phyloP scores from a whole-genome alignment of 2,329 filamentous ascomycete genomes.

The Neofusicoccum laricinum region DNA sequence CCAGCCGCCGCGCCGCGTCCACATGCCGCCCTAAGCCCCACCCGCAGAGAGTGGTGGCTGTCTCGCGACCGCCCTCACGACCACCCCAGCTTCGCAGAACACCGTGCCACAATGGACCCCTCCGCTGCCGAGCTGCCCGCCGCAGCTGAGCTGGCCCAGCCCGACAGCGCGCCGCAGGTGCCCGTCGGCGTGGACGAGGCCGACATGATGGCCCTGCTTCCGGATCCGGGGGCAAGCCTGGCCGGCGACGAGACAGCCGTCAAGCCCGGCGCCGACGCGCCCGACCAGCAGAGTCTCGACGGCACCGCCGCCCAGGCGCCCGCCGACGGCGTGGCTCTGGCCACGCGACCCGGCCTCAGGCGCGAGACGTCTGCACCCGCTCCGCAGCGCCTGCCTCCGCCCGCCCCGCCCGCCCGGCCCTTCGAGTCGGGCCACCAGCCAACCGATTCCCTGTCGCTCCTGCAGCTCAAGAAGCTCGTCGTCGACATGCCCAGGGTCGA shows the following conservation, averaged over 20 bases:
- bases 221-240: conserved; percentile 30
- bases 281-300: conserved; percentile 30
- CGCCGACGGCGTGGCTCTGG: conserved; percentile 25
- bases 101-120: conserved; percentile 13
- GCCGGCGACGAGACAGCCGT: conserved; percentile 24
- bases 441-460: conserved; percentile 46
- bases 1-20: neutral
- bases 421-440: conserved; percentile 29
- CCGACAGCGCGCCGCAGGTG: conserved; percentile 28
- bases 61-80: conserved; percentile 4
- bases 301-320: conserved; percentile 15
- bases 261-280: conserved; percentile 35
- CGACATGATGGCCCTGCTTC: conserved; percentile 33
- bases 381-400: conserved; percentile 45
- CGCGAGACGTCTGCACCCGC: conserved; percentile 39
- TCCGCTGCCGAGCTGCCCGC: conserved; percentile 1
- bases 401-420: conserved; percentile 34
- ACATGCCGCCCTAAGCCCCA: conserved; percentile 14
- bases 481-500: conserved; percentile 43
- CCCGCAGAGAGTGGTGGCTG: neutral
- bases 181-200: conserved; percentile 36
- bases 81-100: neutral
- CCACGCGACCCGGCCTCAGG: conserved; percentile 37
- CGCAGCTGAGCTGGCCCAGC: neutral
- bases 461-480: conserved; percentile 46